Evolutionary conservation across 495 filamentous ascomycete genomes (phyloP), one percentile per base, ranked within the genome.

Genomic region (Penicillium tannophilum): DNA sequence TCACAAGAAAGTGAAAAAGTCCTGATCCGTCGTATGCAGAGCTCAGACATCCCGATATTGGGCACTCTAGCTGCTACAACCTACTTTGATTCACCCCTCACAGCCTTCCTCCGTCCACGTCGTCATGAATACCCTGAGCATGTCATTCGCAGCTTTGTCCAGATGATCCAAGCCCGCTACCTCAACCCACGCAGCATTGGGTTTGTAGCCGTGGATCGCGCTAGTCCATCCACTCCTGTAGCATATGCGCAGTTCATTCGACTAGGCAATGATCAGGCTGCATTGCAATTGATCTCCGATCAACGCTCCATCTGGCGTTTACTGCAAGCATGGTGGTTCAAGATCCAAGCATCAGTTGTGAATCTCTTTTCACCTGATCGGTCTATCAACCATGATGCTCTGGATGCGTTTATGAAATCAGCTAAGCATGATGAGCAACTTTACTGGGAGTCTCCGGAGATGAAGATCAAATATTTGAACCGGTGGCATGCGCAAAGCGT

Each of bases 171-270:
- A 35, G 33, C n/a, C 5, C 59, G 59, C 12, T 52, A 41, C 12
- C 49, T 61, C 0, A 46, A 54, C 14, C 59, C 59, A 12, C 47
- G 59, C 2, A 53, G 20, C 16, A 52, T 61, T 28, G 54, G 59
- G 42, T 61, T 61, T 41, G 59, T 61, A 26, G 59, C 59, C 20
- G 54, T 57, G 36, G 30, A 33, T n/a, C 2, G 26, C 8, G 23
- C 36, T 16, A 48, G 16, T 4, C 59, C 54, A 2, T 7, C 36
- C 12, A 56, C 28, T 10, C 59, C 59, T 9, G 23, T 61, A 7
- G 59, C 20, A 19, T 61, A 61, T 28, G 54, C 54, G 7, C 59
- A 61, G 23, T 54, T 61, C 31, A 49, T 39, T 31, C 54, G 59
- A 8, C 30, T 57, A 4, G 59, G 59, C 2, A 20, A 61, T 11